Base-by-base conservation (phyloP, 257 asterid genomes). In the Nicotiana tabacum region DNA sequence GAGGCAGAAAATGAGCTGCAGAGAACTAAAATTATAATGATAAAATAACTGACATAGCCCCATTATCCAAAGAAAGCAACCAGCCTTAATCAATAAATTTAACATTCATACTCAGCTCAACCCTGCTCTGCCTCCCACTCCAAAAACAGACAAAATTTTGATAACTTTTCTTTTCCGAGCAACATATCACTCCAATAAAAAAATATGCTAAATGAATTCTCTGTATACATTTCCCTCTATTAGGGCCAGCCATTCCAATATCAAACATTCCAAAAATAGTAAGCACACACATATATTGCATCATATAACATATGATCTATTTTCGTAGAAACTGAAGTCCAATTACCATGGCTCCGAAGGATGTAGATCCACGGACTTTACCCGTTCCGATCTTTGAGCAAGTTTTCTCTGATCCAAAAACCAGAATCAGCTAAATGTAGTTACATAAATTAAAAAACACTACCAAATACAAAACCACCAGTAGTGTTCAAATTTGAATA, bases 331-430 rank as follows among this genome's bases (percentile, higher is more conserved):
- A 9, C 56, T 55, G 11, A 69, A 37, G 48, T 39, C 62, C 6
- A 72, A 46, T 85, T 83, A 89, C 90, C 91, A 89, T 87, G 91
- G 90, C 83, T 89, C 91, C 0, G 90, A 85, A 1, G 90, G 91
- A 83, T 89, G 90, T 37, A 89, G 90, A 89, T 89, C 89, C 81
- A 87, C 87, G 0, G 89, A 89, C 79, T 89, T 89, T 48, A 89
- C 90, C 86, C 91, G 84, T 74, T 89, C 90, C 68, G 91, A 87
- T 82, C 90, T 87, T 83, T 89, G 89, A 24, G 91, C 90, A 58
- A 89, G 90, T 86, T 89, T 89, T 78, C 91, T 87, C 91, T 89
- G 89, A 83, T 86, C 85, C 88, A 85, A n/a, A n/a, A 64, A 85
- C 72, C 33, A 81, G 27, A 53, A 29, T 43, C 56, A 35, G 53